These are phyloP conservation scores for Colletotrichum sublineola DNA, from an alignment of 2,329 filamentous ascomycete species.

Conservation along the genomic window DNA sequence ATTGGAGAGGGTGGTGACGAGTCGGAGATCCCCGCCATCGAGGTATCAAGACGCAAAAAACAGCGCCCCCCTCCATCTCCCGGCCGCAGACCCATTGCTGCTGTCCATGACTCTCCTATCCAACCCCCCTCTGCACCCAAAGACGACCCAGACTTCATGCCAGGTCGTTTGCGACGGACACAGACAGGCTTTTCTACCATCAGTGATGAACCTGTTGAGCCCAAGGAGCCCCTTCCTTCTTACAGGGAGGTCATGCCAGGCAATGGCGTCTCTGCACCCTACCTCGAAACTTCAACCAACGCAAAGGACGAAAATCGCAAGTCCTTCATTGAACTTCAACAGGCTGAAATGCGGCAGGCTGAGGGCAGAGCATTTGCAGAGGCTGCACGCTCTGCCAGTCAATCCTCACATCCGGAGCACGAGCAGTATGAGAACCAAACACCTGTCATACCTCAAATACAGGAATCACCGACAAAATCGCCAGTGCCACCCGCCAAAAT, in stretches of 20 bases:
- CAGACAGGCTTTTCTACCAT: slow-evolving; percentile 67
- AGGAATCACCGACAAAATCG: slow-evolving; percentile 37
- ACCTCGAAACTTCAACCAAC: slow-evolving; percentile 56
- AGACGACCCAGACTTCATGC: slow-evolving; percentile 62
- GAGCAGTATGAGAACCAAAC: slow-evolving; percentile 42
- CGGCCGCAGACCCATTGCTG: slow-evolving; percentile 45
- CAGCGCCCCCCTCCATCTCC: slow-evolving; percentile 51
- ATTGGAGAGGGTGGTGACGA: slow-evolving; percentile 96
- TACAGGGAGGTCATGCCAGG: slow-evolving; percentile 49
- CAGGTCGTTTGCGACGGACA: slow-evolving; percentile 67
- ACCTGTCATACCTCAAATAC: slow-evolving; percentile 49
- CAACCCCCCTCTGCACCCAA: slow-evolving; percentile 45
- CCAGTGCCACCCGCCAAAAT: slow-evolving; percentile 42
- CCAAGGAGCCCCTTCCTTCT: slow-evolving; percentile 31
- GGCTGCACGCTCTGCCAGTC: slow-evolving; percentile 55
- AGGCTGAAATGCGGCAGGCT: slow-evolving; percentile 71
- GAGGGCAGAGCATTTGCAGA: slow-evolving; percentile 71
- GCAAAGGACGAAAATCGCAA: slow-evolving; percentile 65
- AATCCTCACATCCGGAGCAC: slow-evolving; percentile 49
- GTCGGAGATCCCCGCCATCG: slow-evolving; percentile 76
- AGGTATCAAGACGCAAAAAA: slow-evolving; percentile 74
- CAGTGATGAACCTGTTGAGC: slow-evolving; percentile 42
- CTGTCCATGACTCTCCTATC: slow-evolving; percentile 47
- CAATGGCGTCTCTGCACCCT: slow-evolving; percentile 54
- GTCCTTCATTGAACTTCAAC: slow-evolving; percentile 70